These are phyloP conservation scores for Claviceps paspali DNA, from an alignment of 2,329 filamentous ascomycete species.

Conservation along the genomic window DNA sequence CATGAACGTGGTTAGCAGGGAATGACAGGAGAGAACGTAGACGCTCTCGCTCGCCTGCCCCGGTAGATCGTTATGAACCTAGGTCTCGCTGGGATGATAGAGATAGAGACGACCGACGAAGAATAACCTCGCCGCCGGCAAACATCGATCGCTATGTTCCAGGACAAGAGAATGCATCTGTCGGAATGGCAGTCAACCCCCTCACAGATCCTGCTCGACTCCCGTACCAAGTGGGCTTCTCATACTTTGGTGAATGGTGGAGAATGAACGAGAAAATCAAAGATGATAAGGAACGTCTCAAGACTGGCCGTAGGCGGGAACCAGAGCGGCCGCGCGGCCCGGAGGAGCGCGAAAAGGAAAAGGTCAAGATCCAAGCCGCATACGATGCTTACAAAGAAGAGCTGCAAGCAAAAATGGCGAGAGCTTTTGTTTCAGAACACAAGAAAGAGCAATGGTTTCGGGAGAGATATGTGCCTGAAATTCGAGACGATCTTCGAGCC, in stretches of 20 bases:
- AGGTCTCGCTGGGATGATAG: constrained; percentile 53
- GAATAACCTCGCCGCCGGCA: constrained; percentile 45
- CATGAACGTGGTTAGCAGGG: constrained; percentile 23
- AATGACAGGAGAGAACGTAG: constrained; percentile 46
- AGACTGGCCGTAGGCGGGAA: constrained; percentile 53
- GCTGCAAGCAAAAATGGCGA: constrained; percentile 64
- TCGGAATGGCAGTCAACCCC: constrained; percentile 41
- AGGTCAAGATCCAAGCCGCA: constrained; percentile 57
- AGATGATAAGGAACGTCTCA: constrained; percentile 59
- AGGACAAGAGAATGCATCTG: constrained; percentile 42
- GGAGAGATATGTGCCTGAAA: constrained; percentile 79
- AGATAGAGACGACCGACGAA: constrained; percentile 46
- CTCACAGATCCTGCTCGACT: constrained; percentile 57
- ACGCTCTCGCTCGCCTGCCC: constrained; percentile 53
- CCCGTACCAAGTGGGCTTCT: constrained; percentile 71
- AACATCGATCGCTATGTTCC: constrained; percentile 80
- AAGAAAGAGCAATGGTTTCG: constrained; percentile 97
- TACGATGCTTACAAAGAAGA: constrained; percentile 56
- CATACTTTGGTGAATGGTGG: constrained; percentile 81
- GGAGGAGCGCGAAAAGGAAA: constrained; percentile 66
- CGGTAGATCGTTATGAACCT: constrained; percentile 66
- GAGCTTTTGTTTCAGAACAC: constrained; percentile 78
- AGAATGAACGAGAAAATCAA: constrained; percentile 68
- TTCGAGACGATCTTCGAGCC: constrained; percentile 57
- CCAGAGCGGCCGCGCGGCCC: constrained; percentile 47